phyloP scores from a whole-genome alignment of 129 eudicot genomes.

The Escallonia herrerae region DNA sequence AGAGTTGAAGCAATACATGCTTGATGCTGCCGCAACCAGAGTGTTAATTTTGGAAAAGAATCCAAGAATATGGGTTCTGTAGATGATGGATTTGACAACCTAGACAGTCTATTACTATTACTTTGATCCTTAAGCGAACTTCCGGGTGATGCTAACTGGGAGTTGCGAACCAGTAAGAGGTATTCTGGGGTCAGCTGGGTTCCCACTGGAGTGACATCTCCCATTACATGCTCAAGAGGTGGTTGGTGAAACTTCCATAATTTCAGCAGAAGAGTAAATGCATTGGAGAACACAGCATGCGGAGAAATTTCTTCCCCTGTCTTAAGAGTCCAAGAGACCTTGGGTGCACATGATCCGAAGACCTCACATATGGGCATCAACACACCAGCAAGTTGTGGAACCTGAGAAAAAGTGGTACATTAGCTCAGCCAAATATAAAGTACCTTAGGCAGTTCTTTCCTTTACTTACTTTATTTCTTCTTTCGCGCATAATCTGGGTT shows the following conservation, averaged over 20 bases:
- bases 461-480: no score
- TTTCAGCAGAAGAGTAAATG: constrained; percentile 77
- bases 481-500: no score
- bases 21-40: constrained; percentile 86
- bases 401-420: constrained; percentile 34
- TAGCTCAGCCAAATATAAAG: no score
- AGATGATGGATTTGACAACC: constrained; percentile 41
- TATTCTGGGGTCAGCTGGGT: constrained; percentile 81
- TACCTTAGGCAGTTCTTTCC: no score
- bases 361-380: constrained; percentile 94
- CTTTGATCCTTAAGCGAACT: constrained; percentile 29
- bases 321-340: constrained; percentile 59
- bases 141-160: constrained; percentile 58
- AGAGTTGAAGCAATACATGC: constrained; percentile 82
- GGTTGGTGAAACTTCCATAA: constrained; percentile 93
- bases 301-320: constrained; percentile 69
- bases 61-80: constrained; percentile 65
- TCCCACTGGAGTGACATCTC: constrained; percentile 68
- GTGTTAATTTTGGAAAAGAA: constrained; percentile 72
- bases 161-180: constrained; percentile 67
- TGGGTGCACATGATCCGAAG: constrained; percentile 82
- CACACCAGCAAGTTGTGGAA: constrained; percentile 88
- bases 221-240: constrained; percentile 62
- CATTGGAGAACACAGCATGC: constrained; percentile 83
- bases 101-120: constrained; percentile 30